These are phyloP conservation scores for Lactarius hatsudake DNA, from an alignment of 768 basidiomycete species.

Conservation along the genomic window DNA sequence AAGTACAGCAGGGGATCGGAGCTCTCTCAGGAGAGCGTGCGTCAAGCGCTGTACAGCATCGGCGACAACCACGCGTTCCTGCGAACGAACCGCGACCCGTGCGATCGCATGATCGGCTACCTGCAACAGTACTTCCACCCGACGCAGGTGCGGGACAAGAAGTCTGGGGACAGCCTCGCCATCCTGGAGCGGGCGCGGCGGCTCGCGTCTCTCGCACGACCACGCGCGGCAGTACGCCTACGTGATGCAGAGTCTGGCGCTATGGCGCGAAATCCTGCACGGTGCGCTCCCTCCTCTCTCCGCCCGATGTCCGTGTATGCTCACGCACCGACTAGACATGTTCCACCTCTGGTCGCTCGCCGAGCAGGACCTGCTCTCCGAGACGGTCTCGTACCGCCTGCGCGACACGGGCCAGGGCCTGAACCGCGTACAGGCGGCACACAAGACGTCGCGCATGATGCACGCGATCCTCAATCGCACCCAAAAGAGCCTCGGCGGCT, in stretches of 20 bases:
- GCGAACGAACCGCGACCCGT: constrained; percentile 82
- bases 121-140: constrained; percentile 78
- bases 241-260: constrained; percentile 79
- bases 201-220: constrained; percentile 79
- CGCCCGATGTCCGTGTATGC: too few relatives aligned
- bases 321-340: constrained; percentile 56
- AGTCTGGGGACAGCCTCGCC: constrained; percentile 55
- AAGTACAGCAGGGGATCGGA: constrained; percentile 54
- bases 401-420: constrained; percentile 90
- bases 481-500: constrained; percentile 73
- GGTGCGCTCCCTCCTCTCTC: constrained; percentile 41
- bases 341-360: constrained; percentile 83
- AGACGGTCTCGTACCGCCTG: constrained; percentile 70
- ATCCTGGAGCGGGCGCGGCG: constrained; percentile 79
- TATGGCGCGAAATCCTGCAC: constrained; percentile 85
- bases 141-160: constrained; percentile 59
- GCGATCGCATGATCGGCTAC: constrained; percentile 77
- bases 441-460: constrained; percentile 90
- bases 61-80: constrained; percentile 90
- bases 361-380: constrained; percentile 78
- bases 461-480: constrained; percentile 82
- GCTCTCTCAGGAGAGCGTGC: constrained; percentile 61
- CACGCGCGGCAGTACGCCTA: constrained; percentile 84
- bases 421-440: constrained; percentile 82
- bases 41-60: constrained; percentile 83